These are phyloP conservation scores for Jatropha multifida DNA, from an alignment of 441 rosid species.

Conservation along the genomic window DNA sequence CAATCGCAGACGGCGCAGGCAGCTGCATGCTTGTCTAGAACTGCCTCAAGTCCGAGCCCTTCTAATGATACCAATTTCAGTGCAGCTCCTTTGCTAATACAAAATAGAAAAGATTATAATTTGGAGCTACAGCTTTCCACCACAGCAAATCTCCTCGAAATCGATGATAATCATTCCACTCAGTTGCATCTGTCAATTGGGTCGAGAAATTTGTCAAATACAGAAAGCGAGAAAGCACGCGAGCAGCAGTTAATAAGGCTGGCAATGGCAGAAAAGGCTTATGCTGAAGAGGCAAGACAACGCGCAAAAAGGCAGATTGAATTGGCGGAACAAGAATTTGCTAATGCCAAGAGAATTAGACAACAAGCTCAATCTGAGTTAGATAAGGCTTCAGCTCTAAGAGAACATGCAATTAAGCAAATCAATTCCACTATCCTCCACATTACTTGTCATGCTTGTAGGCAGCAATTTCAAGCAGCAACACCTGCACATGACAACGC, in stretches of 20 bases:
- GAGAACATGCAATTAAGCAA: slow-evolving; percentile 70
- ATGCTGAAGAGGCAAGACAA: slow-evolving; percentile 76
- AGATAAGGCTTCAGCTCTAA: slow-evolving; percentile 65
- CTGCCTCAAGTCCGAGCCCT: slow-evolving; percentile 59
- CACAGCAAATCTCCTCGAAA: slow-evolving; percentile 28
- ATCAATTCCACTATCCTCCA: slow-evolving; percentile 68
- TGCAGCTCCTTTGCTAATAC: slow-evolving; percentile 42
- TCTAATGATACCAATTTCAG: slow-evolving; percentile 52
- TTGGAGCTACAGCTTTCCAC: slow-evolving; percentile 59
- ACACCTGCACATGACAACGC: slow-evolving; percentile 57
- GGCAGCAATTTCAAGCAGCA: slow-evolving; percentile 58
- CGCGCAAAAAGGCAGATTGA: slow-evolving; percentile 77
- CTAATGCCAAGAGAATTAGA: slow-evolving; percentile 75
- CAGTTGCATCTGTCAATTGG: slow-evolving; percentile 57
- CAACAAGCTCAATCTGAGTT: slow-evolving; percentile 80
- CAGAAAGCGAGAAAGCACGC: slow-evolving; percentile 23
- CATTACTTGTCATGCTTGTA: slow-evolving; percentile 84
- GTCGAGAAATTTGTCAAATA: slow-evolving; percentile 31
- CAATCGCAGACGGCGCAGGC: slow-evolving; percentile 35
- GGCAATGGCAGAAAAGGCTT: slow-evolving; percentile 75
- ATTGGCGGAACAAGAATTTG: slow-evolving; percentile 80
- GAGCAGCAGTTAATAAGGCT: slow-evolving; percentile 47
- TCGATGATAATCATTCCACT: slow-evolving; percentile 38
- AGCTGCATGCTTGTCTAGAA: slow-evolving; percentile 48
- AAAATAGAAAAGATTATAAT: slow-evolving; percentile 33